phyloP scores from a whole-genome alignment of 176 grass and related monocot species.

The Thinopyrum elongatum region DNA sequence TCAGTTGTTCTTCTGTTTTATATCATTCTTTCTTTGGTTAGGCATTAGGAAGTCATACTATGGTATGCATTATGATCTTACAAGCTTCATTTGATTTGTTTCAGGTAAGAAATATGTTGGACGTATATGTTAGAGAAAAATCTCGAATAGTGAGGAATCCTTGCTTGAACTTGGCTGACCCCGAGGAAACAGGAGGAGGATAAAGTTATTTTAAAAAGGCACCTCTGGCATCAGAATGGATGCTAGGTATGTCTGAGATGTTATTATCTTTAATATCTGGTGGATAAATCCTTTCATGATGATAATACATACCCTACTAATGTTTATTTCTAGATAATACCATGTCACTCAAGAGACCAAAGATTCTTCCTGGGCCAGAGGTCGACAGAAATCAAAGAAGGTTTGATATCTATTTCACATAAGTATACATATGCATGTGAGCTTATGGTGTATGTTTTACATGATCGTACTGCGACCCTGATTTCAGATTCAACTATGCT shows the following conservation, averaged over 20 bases:
- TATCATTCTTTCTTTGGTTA: conserved; percentile 1
- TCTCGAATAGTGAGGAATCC: conserved; percentile 64
- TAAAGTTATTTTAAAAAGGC: conserved; percentile 82
- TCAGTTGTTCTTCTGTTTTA: background rate
- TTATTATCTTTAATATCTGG: background rate
- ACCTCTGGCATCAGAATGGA: conserved; percentile 73
- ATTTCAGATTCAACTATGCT: conserved; percentile 85
- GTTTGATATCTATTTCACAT: conserved; percentile 28
- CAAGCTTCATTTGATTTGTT: conserved; percentile 19
- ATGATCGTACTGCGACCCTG: background rate
- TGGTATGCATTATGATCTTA: background rate
- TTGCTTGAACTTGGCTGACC: conserved; percentile 25
- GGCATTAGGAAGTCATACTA: background rate
- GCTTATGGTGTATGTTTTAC: background rate
- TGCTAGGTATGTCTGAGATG: conserved; percentile 41
- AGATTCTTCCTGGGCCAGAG: conserved; percentile 62
- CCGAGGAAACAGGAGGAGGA: conserved; percentile 48
- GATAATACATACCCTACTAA: conserved; percentile 27
- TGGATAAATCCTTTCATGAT: conserved; percentile 14
- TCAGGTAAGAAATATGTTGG: conserved; percentile 83
- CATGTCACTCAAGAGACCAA: conserved; percentile 67
- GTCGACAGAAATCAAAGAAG: conserved; percentile 88
- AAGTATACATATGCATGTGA: background rate
- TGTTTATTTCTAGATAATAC: conserved; percentile 53
- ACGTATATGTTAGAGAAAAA: conserved; percentile 77